Base-by-base conservation (phyloP, 2,329 filamentous ascomycete species). In the Emericellopsis cladophorae region DNA sequence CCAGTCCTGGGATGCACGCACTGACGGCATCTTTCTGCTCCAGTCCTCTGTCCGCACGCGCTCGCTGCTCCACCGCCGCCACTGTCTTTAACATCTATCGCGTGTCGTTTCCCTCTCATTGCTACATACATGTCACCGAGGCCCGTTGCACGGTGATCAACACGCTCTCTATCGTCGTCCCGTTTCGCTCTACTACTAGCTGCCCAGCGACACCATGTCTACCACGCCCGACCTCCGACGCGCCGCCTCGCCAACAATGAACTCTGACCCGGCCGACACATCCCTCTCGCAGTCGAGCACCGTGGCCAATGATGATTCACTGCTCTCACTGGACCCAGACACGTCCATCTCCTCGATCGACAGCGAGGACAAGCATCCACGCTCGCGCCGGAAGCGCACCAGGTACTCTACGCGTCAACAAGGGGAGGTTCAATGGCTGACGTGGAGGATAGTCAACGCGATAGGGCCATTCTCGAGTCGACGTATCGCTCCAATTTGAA, bases 401-500 rank as follows among this genome's bases (percentile, higher is more conserved):
- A 72, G 72, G 76, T 80, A 71, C 52, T 71, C 67, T 5, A n/a
- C n/a, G 14, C 2, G 11, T 26, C 15, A 39, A 18, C 21, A 23
- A 12, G 21, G 21, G 15, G 42, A 47, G 26, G 21, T 31, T 7
- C 34, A 35, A 11, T 16, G 6, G 24, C 18, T 38, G 26, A 22
- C 14, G 39, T n/a, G 10, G 9, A 6, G 37, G 48, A 12, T 48
- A 94, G 87, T 55, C 81, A 84, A 33, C 84, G 90, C 61, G 90
- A 96, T 65, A 90, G 95, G 66, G 76, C 81, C 40, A 76, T 93
- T 40, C 79, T 95, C 45, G 90, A 95, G 61, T 74, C 83, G 31
- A 87, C 90, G 44, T 95, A 94, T 57, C 73, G 76, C 51, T 74
- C 70, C 46, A 93, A 95, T 58, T 77, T 86, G 7, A 95, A 95